Evolutionary conservation across 2,329 filamentous ascomycete genomes (phyloP), one percentile per base, ranked within the genome.

Genomic region (Penicillium sp.): DNA sequence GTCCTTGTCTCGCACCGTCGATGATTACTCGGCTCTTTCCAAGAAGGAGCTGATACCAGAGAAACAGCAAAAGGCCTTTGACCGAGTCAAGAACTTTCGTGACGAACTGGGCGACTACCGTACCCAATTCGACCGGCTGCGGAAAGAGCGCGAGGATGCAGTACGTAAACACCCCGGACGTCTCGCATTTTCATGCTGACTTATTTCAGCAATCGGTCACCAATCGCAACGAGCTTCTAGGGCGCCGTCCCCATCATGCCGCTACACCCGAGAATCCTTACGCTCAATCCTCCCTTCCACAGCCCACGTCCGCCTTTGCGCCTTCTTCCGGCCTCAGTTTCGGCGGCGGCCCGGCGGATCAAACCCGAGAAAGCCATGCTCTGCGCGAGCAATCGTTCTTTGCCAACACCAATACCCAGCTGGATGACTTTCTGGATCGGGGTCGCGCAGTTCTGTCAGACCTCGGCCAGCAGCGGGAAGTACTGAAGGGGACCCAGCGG

Each of bases 201-300:
- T 7, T 2, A 13, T 42, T 24, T 51, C 49, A 81, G 78, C 76
- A 79, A 77, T 77, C 79, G 46, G 81, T 83, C 47, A 82, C 88
- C 62, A 89, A 91, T 68, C 83, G 90, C 45, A 82, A 82, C 57
- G 94, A 97, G 72, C 81, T 99, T 24, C 81, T 97, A 0, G 93
- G 92, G 24, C 82, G 94, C 47, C 81, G 94, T 43, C 90, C 91
- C 1, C 93, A 94, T 61, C 78, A 84, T 66, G 83, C 84, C 36
- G 76, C 85, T n/a, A 88, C 88, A 1, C 93, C 94, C 1, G 94
- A 97, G 72, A 97, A 97, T 66, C 94, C 94, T 0, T 97, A 97
- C 70, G 85, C 90, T 15, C 84, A 88, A 65, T 79, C 76, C 60
- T 76, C 70, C 48, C 76, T 74, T 18, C 68, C 72, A 26, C 68